Percentiles rank a stretch among this genome's conserved stretches.
These are phyloP conservation scores for Fusarium foetens DNA, from an alignment of 2,329 filamentous ascomycete genomes.

Conservation along the genomic window DNA sequence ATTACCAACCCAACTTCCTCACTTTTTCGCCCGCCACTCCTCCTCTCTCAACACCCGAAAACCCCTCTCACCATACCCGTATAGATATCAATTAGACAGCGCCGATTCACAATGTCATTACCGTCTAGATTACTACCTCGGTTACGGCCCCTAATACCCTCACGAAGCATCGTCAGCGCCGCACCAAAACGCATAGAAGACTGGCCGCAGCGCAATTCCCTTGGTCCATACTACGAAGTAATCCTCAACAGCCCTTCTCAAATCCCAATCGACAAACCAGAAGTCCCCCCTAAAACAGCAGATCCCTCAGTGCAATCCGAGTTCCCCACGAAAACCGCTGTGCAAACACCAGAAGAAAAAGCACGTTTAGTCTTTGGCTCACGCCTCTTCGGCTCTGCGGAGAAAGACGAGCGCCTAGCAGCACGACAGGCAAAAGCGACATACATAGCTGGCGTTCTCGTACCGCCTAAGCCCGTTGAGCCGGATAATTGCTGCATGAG, in stretches of 20 bases:
- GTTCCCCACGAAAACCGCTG: constrained; percentile 29
- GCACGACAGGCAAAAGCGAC: constrained; percentile 68
- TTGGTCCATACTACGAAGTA: constrained; percentile 69
- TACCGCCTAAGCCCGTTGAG: constrained; percentile 86
- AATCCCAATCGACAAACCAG: constrained; percentile 54
- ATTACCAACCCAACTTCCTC: constrained; percentile 23
- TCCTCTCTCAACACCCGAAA: background rate
- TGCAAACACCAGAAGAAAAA: constrained; percentile 61
- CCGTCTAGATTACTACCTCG: constrained; percentile 46
- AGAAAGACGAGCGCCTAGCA: constrained; percentile 70
- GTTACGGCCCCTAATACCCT: constrained; percentile 45
- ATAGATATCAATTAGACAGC: background rate
- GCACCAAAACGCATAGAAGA: constrained; percentile 39
- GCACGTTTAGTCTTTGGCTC: constrained; percentile 84
- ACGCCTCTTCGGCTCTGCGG: constrained; percentile 76
- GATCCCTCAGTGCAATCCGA: constrained; percentile 33
- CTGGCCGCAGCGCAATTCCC: constrained; percentile 56
- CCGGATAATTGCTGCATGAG: constrained; percentile 99
- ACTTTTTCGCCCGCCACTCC: background rate
- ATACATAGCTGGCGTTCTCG: constrained; percentile 79
- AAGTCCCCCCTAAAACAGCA: constrained; percentile 56
- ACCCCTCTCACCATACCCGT: fast-evolving
- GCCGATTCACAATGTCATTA: constrained; percentile 44
- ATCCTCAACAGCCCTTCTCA: constrained; percentile 61
- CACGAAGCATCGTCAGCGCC: constrained; percentile 46